Evolutionary conservation across 768 basidiomycete genomes (phyloP), one percentile per base, ranked within the genome.

Genomic region (Pisolithus albus): DNA sequence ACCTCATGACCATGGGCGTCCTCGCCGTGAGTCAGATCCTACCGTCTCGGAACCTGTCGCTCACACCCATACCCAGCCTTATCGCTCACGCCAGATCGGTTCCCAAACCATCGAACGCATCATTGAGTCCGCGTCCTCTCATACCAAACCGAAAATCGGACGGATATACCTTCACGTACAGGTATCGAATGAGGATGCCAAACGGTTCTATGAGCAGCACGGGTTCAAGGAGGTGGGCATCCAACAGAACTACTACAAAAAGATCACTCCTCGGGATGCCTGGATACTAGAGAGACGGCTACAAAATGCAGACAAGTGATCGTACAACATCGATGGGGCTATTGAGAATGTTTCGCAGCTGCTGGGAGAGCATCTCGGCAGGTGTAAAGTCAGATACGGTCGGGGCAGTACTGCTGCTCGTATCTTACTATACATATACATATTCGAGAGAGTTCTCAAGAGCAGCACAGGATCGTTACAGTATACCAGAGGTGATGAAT

Each of bases 1-100:
- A 94, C 70, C 76, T 93, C 63, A 90, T 92, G 85, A 94, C 92
- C 46, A 85, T 94, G 84, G 92, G 91, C 41, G 72, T 94, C 56
- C 81, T 94, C 50, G 90, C 89, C 51, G 90, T 92, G 72, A 70
- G 82, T 71, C 52, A 46, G 44, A 47, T 44, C 43, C 45, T 18
- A 55, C 48, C 49, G 41, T 58, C 42, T 47, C 52, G 41, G 57
- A 48, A 32, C 46, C 51, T 52, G 50, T 57, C 55, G 62, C 50
- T 56, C 55, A 63, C 49, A 53, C 51, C 51, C 55, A 39, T 30
- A 43, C 26, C 37, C 59, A 92, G 90, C 90, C 92, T 19, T 95
- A 95, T 70, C 84, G 92, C 49, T 87, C 84, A 32, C 77, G 86
- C 61, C 78, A 78, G 40, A 66, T 93, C 50, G 92, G 90, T 41